A percentile compares a stretch with the other conserved stretches of the same genome.
Evolutionary conservation across 306 rosid genomes (phyloP).

Genomic region (Biancaea sappan): DNA sequence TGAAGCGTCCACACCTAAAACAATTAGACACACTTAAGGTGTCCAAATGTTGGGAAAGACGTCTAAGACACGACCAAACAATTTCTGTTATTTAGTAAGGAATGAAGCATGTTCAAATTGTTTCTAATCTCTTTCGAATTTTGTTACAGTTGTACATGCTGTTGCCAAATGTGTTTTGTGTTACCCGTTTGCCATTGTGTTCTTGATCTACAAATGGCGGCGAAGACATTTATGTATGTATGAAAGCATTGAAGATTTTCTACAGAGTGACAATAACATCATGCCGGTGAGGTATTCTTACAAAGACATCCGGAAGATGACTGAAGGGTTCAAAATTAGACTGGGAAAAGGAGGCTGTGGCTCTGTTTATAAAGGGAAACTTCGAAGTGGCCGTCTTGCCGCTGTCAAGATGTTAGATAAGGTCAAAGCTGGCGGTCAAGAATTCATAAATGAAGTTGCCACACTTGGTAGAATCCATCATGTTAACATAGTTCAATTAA

Average conservation of each 20-base stretch:
- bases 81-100: not conserved
- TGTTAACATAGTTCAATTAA: slow-evolving; percentile 26
- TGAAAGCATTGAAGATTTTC: no score
- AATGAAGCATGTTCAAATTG: not conserved
- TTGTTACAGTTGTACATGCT: not conserved
- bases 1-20: no score
- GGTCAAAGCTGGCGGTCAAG: slow-evolving; percentile 28
- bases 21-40: no score
- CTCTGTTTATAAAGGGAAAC: slow-evolving; percentile 31
- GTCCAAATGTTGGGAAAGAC: no score
- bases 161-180: not conserved
- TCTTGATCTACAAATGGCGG: no score
- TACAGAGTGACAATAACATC: no score
- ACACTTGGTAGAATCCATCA: slow-evolving; percentile 39
- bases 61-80: no score
- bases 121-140: not conserved
- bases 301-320: no score
- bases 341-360: no score
- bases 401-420: slow-evolving; percentile 36
- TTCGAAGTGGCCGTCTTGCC: not conserved
- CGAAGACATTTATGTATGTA: no score
- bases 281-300: no score
- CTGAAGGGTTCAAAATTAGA: no score
- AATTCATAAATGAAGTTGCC: slow-evolving; percentile 22
- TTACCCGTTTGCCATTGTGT: not conserved